Evolutionary conservation across 768 basidiomycete species (phyloP), one percentile per base, ranked within the genome.

Genomic region (Arthromyces matolae): DNA sequence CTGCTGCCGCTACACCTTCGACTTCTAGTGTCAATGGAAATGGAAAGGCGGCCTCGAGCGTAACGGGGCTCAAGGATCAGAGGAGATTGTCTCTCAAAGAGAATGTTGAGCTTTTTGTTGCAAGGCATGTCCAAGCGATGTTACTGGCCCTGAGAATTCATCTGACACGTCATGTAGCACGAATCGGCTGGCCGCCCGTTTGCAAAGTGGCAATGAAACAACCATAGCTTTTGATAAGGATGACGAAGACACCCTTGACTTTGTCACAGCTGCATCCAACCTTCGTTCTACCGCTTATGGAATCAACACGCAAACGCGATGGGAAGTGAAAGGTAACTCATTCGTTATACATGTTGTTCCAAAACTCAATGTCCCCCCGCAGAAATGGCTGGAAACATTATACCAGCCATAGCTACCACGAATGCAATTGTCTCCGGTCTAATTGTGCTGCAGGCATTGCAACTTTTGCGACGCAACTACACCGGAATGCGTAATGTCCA

Each of bases 331-430:
- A 80, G 93, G 93, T 90, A 43, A 34, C 66, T 55, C 1, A 2
- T 31, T 20, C 8, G 8, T 32, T 10, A 16, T 24, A n/a, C 23
- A 24, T 36, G 25, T 8, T 7, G 33, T 28, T 9, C 14, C 16
- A 3, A 8, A 18, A 37, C 29, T 38, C 18, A 28, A 7, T 10
- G n/a, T n/a, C n/a, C 12, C 27, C 16, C 22, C 16, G 18, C 64
- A 95, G 94, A 97, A 68, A 98, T 97, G 91, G 96, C 96, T 0
- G 96, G 96, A 8, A 99, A 99, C 67, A 98, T 99, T 59, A 99
- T 98, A 54, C 96, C 96, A 5, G 96, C 96, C 1, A 98, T 99
- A 58, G 96, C 96, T 4, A 99, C 96, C 3, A 99, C 96, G 19
- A 99, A 99, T 64, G 96, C 96, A 8, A 90, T 99, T 65, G 83